Evolutionary conservation across 305 asterid species (phyloP).

Genomic region (Nicotiana rustica): DNA sequence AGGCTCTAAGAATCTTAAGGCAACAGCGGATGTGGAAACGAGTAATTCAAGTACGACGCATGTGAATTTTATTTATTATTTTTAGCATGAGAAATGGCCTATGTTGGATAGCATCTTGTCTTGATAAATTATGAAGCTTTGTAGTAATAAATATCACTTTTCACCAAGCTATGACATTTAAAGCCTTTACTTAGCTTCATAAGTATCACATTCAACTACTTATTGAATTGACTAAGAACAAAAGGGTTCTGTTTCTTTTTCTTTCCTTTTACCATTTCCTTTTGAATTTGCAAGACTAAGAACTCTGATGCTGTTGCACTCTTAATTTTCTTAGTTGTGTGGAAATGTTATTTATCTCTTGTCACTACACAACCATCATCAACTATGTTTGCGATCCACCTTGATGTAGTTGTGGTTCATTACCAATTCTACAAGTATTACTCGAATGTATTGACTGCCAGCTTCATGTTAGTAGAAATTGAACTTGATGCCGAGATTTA

Average conservation of each 20-base stretch:
- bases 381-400: not conserved
- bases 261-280: not conserved
- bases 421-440: not conserved
- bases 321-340: not conserved
- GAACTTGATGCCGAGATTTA: not conserved
- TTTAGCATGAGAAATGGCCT: not conserved
- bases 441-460: not conserved
- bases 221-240: not conserved
- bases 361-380: not conserved
- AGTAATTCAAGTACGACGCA: slow-evolving; percentile 67
- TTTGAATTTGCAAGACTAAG: not conserved
- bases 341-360: not conserved
- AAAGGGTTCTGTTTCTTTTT: not conserved
- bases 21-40: slow-evolving; percentile 76
- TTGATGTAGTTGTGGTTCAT: slow-evolving; percentile 8
- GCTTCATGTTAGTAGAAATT: not conserved
- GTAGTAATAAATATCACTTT: not conserved
- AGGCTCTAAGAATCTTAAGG: slow-evolving; percentile 76
- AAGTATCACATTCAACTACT: not conserved
- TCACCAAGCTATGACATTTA: not conserved
- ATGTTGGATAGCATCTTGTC: not conserved
- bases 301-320: not conserved
- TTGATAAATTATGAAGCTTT: not conserved
- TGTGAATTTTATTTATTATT: slow-evolving; percentile 6
- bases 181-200: not conserved